phyloP scores from a whole-genome alignment of 2,329 filamentous ascomycete genomes.

The Paraphaeosphaeria sporulosa region DNA sequence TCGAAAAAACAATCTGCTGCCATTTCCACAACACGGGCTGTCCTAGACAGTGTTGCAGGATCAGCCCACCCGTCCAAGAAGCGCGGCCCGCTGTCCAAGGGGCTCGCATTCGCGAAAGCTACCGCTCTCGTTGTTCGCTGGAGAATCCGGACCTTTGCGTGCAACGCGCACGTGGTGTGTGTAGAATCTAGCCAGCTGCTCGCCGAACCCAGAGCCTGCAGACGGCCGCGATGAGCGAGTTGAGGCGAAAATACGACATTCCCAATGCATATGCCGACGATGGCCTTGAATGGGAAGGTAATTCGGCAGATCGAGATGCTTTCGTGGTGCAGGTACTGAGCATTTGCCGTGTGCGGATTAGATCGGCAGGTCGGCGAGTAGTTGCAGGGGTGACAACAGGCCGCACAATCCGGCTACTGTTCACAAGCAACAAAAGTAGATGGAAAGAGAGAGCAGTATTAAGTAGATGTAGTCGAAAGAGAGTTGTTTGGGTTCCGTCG shows the following conservation, averaged over 20 bases:
- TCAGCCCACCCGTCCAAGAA: conserved; percentile 1
- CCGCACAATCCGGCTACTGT: not conserved
- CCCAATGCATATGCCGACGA: not conserved
- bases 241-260: not conserved
- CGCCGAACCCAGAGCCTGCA: conserved; percentile 1
- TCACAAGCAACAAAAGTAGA: not conserved
- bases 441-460: not conserved
- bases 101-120: not conserved
- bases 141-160: not conserved
- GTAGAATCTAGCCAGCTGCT: conserved; percentile 4
- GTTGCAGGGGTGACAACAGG: not conserved
- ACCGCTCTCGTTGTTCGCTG: not conserved
- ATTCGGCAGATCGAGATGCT: conserved; percentile 7
- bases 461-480: conserved; percentile 1
- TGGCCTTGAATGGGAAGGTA: conserved; percentile 2
- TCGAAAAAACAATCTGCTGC: conserved; percentile 3
- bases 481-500: not conserved
- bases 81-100: not conserved
- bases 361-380: not conserved
- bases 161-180: not conserved
- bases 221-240: not conserved
- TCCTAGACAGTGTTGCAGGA: not conserved
- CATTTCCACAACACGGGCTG: not conserved
- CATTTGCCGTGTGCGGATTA: not conserved
- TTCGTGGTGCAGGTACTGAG: not conserved